Base-by-base conservation (phyloP, 2,329 filamentous ascomycete species). In the Alternaria postmessia region DNA sequence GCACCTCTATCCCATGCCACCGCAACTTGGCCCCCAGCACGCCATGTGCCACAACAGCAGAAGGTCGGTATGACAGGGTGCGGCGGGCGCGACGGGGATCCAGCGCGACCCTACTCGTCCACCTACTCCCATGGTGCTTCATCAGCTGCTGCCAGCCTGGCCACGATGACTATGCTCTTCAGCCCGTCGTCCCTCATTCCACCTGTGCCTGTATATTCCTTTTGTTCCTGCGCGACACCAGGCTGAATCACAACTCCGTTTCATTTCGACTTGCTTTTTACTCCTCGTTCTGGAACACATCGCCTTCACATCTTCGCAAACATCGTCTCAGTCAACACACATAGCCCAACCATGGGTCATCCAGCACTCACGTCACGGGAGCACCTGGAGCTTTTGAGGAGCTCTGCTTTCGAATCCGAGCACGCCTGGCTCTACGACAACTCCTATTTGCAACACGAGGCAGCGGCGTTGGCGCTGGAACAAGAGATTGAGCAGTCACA, bases 361-460 rank as follows among this genome's bases (percentile, higher is more conserved):
- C 58, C 67, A 36, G 65, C 68, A 30, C 34, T 70, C 54, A 73
- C 69, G 48, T 69, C 69, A 16, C 70, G 46, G 57, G 71, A 76
- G 32, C 69, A 76, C 43, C 73, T 78, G 24, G 71, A 75, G 62
- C 62, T 77, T 46, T 54, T 78, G 44, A 68, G 75, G 54, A 77
- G 75, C 61, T 77, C 75, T 5, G 75, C 75, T 51, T 78, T 78
- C 54, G 75, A 78, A 59, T 72, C 67, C 12, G 75, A 78, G 57
- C 75, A 78, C 57, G 75, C 75, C 53, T 76, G 75, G 71, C 70
- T 76, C 59, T 78, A 77, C 67, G 75, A 78, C 64, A 68, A 68
- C 20, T 76, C 74, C 7, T 78, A 75, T 51, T 65, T 69, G 59
- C 73, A 78, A 61, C 75, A 78, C 36, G 74, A 75, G 51, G 71